Percentiles rank a stretch among this genome's conserved stretches.
Conservation (phyloP, 2,329 filamentous ascomycete genomes). For the Neofusicoccum cordaticola region DNA sequence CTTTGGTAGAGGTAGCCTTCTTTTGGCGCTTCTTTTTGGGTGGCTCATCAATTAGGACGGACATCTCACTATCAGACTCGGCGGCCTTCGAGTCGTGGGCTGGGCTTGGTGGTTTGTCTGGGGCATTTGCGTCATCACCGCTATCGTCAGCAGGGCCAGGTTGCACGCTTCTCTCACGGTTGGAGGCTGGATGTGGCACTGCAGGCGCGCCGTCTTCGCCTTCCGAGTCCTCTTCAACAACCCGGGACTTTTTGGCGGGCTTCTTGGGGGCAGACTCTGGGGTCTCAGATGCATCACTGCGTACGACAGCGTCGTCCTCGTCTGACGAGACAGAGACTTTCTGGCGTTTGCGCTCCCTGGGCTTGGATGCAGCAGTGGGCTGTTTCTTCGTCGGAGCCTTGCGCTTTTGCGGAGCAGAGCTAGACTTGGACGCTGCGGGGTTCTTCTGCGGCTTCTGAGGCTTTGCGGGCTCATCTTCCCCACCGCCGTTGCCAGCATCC, state of each 20-base stretch:
- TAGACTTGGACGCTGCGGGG: background rate
- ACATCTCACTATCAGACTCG: conserved; percentile 64
- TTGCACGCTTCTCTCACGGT: background rate
- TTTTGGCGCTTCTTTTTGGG: conserved; percentile 53
- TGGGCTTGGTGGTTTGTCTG: background rate
- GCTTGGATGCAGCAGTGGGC: conserved; percentile 27
- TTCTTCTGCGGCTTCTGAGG: conserved; percentile 1
- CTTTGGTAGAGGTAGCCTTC: conserved; percentile 29
- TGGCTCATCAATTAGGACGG: conserved; percentile 73
- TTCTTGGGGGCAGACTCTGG: conserved; percentile 18
- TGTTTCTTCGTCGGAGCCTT: conserved; percentile 25
- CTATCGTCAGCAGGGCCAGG: background rate
- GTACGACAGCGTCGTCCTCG: conserved; percentile 21
- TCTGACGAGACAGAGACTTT: conserved; percentile 29
- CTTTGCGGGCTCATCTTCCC: conserved; percentile 18
- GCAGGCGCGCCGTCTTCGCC: background rate
- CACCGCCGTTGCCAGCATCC: conserved; percentile 25
- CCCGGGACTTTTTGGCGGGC: background rate
- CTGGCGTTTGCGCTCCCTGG: conserved; percentile 32
- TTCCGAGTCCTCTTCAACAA: background rate
- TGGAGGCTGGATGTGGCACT: background rate
- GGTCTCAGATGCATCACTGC: conserved; percentile 12
- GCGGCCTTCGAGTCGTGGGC: background rate
- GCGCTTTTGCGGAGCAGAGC: background rate
- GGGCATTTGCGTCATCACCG: background rate